Evolutionary conservation across 768 basidiomycete genomes (phyloP).

Genomic region (Boletus sp.): DNA sequence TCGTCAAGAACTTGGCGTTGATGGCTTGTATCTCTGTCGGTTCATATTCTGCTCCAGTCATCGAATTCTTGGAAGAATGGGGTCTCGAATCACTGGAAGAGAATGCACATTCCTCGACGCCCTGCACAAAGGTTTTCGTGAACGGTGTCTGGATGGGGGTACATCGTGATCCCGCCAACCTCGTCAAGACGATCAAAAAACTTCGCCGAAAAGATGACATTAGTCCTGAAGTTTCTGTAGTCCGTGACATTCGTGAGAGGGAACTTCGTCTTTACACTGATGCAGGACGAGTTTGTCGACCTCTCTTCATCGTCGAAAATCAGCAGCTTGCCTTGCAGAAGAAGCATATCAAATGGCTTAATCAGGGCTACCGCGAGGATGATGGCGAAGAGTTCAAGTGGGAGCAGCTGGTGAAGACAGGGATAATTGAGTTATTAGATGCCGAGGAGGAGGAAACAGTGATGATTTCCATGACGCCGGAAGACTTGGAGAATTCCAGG

Average conservation of each 20-base stretch:
- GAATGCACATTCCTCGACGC: slow-evolving; percentile 78
- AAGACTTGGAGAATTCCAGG: slow-evolving; percentile 87
- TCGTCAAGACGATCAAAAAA: slow-evolving; percentile 91
- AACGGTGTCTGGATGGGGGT: slow-evolving; percentile 99
- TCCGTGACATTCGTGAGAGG: slow-evolving; percentile 94
- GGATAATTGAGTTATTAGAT: slow-evolving; percentile 91
- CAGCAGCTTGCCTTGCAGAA: slow-evolving; percentile 82
- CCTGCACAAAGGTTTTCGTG: slow-evolving; percentile 95
- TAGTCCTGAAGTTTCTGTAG: slow-evolving; percentile 93
- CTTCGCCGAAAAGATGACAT: slow-evolving; percentile 93
- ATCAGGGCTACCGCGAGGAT: slow-evolving; percentile 54
- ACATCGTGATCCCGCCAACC: slow-evolving; percentile 88
- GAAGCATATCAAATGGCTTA: slow-evolving; percentile 76
- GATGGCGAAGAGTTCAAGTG: slow-evolving; percentile 69
- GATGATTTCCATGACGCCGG: slow-evolving; percentile 98
- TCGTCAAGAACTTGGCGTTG: slow-evolving; percentile 96
- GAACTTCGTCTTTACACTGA: slow-evolving; percentile 95
- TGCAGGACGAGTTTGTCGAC: slow-evolving; percentile 94
- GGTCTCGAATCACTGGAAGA: slow-evolving; percentile 94
- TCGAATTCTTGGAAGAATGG: slow-evolving; percentile 99
- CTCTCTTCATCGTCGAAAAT: slow-evolving; percentile 93
- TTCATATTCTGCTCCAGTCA: slow-evolving; percentile 90
- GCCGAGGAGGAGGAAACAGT: slow-evolving; percentile 99
- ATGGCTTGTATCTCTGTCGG: slow-evolving; percentile 99
- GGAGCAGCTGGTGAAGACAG: slow-evolving; percentile 80